A percentile compares a stretch with the other conserved stretches of the same genome.
Conservation (phyloP, 176 grass and related monocot genomes). For the Paspalum notatum region DNA sequence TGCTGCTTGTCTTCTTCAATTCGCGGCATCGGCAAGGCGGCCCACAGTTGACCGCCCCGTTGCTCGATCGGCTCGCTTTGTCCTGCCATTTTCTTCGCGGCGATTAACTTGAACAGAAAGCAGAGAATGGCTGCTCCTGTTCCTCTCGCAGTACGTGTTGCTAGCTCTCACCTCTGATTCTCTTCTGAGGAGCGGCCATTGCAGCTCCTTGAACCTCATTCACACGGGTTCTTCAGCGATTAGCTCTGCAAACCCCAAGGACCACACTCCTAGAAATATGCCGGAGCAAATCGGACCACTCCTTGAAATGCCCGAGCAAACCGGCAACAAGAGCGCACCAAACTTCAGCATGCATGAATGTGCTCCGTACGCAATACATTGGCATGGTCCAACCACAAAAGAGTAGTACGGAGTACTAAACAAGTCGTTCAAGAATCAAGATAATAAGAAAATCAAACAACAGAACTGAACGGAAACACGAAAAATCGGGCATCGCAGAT, state of each 20-base stretch:
- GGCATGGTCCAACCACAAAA: too few relatives aligned
- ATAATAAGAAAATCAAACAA: too few relatives aligned
- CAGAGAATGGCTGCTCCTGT: too few relatives aligned
- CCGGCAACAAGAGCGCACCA: constrained; percentile 12
- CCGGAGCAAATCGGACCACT: too few relatives aligned
- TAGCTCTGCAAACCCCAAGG: neutral
- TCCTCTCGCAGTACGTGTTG: neutral
- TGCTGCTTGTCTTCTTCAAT: constrained; percentile 46
- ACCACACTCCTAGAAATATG: too few relatives aligned
- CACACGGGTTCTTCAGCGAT: constrained; percentile 16
- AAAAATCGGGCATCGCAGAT: too few relatives aligned
- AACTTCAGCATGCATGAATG: too few relatives aligned
- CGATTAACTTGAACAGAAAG: neutral
- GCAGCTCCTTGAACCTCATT: neutral
- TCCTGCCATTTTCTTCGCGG: neutral
- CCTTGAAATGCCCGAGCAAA: constrained; percentile 17
- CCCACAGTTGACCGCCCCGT: neutral
- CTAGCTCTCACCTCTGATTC: neutral
- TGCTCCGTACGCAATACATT: too few relatives aligned
- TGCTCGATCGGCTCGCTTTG: neutral
- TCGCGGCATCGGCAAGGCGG: neutral
- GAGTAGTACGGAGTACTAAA: too few relatives aligned
- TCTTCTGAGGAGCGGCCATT: neutral
- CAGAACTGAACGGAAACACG: too few relatives aligned
- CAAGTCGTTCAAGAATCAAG: too few relatives aligned